These are phyloP conservation scores for Poronia punctata DNA, from an alignment of 495 filamentous ascomycete species.

Conservation along the genomic window DNA sequence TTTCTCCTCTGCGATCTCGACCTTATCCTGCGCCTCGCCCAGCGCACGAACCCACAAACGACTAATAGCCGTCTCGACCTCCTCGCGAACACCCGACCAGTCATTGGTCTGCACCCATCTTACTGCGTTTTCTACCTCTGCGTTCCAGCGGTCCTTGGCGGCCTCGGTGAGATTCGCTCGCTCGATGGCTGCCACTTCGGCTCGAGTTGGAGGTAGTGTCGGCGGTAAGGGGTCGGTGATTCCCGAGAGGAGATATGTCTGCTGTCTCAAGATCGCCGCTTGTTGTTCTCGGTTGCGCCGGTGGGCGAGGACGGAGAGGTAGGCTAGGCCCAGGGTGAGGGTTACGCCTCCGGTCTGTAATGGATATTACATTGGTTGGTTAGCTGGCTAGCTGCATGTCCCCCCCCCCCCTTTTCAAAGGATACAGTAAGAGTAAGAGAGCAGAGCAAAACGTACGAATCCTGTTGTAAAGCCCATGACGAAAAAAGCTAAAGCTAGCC, in stretches of 20 bases:
- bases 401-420: too few relatives aligned
- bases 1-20: slow-evolving; percentile 7
- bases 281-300: slow-evolving; percentile 62
- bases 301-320: slow-evolving; percentile 72
- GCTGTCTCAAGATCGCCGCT: slow-evolving; percentile 62
- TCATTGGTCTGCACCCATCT: slow-evolving; percentile 59
- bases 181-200: slow-evolving; percentile 35
- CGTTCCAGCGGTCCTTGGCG: slow-evolving; percentile 75
- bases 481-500: slow-evolving; percentile 11
- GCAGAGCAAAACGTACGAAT: slow-evolving; percentile 54
- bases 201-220: slow-evolving; percentile 33
- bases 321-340: slow-evolving; percentile 73
- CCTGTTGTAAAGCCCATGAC: slow-evolving; percentile 74
- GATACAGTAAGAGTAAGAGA: slow-evolving; percentile 4
- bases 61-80: slow-evolving; percentile 37
- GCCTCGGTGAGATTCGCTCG: slow-evolving; percentile 51
- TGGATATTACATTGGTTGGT: slow-evolving; percentile 13
- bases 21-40: slow-evolving; percentile 13
- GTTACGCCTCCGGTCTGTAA: slow-evolving; percentile 73
- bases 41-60: slow-evolving; percentile 22
- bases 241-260: slow-evolving; percentile 54
- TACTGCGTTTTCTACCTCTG: slow-evolving; percentile 62
- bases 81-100: slow-evolving; percentile 54
- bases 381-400: background rate
- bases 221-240: slow-evolving; percentile 43